Conservation (phyloP, 108 stramenopile genomes). For the Nitzschia inconspicua region DNA sequence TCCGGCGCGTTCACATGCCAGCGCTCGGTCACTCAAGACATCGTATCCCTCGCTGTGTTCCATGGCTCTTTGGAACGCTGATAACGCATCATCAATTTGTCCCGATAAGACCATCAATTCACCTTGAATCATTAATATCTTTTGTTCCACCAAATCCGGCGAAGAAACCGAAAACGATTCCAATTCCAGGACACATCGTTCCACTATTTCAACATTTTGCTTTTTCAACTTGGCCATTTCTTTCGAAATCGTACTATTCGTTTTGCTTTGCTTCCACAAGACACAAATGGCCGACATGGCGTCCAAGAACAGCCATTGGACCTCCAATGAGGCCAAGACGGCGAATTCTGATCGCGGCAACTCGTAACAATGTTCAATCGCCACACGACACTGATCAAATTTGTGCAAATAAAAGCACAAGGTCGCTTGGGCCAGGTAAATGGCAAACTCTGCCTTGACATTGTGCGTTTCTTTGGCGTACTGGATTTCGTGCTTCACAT, state of each 20-base stretch:
- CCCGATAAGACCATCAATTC: neutral
- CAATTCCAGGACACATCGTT: neutral
- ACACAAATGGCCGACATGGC: conserved; percentile 6
- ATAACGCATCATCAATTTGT: neutral
- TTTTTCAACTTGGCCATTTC: neutral
- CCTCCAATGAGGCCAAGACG: neutral
- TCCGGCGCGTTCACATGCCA: conserved; percentile 5
- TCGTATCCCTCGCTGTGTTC: neutral
- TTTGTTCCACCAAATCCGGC: neutral
- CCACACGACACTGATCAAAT: neutral
- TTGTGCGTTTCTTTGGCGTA: neutral
- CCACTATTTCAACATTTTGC: neutral
- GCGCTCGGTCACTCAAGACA: neutral
- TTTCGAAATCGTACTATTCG: neutral
- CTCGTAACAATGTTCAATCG: neutral
- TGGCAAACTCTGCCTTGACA: neutral
- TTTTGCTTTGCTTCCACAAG: neutral
- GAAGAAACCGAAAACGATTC: neutral
- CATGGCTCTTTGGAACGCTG: neutral
- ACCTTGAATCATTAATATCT: conserved; percentile 5
- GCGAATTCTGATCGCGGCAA: neutral
- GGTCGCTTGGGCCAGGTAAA: neutral
- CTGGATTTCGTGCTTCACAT: neutral
- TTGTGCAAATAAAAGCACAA: conserved; percentile 7
- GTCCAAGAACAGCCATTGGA: neutral